Percentiles rank a stretch among this genome's conserved stretches.
These are phyloP conservation scores for Fragaria ananassa DNA, from an alignment of 306 rosid genomes.

Conservation along the genomic window DNA sequence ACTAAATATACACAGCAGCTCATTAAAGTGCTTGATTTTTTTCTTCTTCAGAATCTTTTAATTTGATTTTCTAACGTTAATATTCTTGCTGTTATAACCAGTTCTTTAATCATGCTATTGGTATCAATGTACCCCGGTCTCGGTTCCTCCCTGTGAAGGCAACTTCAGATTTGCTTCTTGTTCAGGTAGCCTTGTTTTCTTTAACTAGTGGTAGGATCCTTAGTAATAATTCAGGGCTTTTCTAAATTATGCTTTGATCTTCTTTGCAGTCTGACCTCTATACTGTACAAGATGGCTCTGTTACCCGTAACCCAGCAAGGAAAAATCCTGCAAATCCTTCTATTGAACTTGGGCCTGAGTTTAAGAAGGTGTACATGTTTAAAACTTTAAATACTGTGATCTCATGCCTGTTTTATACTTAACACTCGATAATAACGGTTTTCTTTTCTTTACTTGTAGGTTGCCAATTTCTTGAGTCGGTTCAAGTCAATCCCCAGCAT, in stretches of 20 bases:
- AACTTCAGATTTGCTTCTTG: conserved; percentile 98
- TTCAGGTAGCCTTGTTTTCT: conserved; percentile 57
- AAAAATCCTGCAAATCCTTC: conserved; percentile 75
- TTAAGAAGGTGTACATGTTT: conserved; percentile 61
- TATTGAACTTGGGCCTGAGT: conserved; percentile 97
- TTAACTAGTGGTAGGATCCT: conserved; percentile 14
- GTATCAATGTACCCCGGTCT: conserved; percentile 87
- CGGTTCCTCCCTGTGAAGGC: conserved; percentile 98
- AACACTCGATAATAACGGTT: conserved; percentile 15
- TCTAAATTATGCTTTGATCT: conserved; percentile 14
- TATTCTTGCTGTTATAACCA: conserved; percentile 26
- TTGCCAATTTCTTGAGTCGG: conserved; percentile 70
- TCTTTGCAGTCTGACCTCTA: conserved; percentile 82
- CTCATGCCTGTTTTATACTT: conserved; percentile 12
- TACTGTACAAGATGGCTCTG: conserved; percentile 69
- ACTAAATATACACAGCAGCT: conserved; percentile 9
- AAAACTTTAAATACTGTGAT: conserved; percentile 10
- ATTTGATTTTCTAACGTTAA: conserved; percentile 6
- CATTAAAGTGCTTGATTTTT: conserved; percentile 11
- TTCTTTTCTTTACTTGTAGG: conserved; percentile 45
- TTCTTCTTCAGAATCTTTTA: background rate
- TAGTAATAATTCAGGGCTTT: conserved; percentile 9
- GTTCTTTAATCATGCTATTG: conserved; percentile 92
- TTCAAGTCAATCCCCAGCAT: conserved; percentile 95
- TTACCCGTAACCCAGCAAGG: conserved; percentile 66